Evolutionary conservation across 805 yeast genomes (phyloP).

Genomic region (Kodamaea leandrae): DNA sequence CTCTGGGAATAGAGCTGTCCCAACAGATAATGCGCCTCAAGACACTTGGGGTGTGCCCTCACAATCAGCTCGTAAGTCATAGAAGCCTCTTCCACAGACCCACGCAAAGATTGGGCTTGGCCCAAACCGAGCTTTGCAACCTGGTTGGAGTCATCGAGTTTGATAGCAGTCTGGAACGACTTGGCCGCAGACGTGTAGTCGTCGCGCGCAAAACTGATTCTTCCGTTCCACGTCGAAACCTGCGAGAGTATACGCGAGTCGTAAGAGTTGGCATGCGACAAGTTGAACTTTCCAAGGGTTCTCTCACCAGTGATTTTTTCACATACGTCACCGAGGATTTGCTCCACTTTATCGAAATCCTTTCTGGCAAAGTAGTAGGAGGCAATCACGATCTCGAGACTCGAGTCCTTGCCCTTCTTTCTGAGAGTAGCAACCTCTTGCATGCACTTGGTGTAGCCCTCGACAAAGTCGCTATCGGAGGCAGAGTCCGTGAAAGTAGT

Average conservation of each 20-base stretch:
- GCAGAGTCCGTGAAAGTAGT: constrained; percentile 53
- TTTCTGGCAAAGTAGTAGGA: constrained; percentile 69
- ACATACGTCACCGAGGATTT: constrained; percentile 50
- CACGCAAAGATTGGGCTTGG: constrained; percentile 75
- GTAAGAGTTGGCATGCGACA: constrained; percentile 24
- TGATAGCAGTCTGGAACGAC: constrained; percentile 68
- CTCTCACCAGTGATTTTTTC: constrained; percentile 8
- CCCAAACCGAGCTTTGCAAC: constrained; percentile 81
- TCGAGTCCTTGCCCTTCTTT: constrained; percentile 14
- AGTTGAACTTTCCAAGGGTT: constrained; percentile 14
- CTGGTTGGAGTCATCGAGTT: constrained; percentile 59
- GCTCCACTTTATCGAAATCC: constrained; percentile 56
- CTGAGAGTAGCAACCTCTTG: constrained; percentile 30
- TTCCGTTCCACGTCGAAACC: constrained; percentile 74
- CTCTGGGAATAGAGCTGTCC: constrained; percentile 69
- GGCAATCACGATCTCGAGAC: constrained; percentile 37
- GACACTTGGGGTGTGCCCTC: constrained; percentile 60
- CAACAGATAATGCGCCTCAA: constrained; percentile 71
- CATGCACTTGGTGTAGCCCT: constrained; percentile 59
- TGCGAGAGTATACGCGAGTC: constrained; percentile 35
- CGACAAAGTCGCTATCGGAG: constrained; percentile 60
- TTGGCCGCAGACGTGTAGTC: constrained; percentile 72
- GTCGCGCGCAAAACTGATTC: constrained; percentile 59
- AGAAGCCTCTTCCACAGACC: constrained; percentile 76
- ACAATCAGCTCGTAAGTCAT: constrained; percentile 76